These are phyloP conservation scores for Metrosideros polymorpha DNA, from an alignment of 441 rosid genomes.

Conservation along the genomic window DNA sequence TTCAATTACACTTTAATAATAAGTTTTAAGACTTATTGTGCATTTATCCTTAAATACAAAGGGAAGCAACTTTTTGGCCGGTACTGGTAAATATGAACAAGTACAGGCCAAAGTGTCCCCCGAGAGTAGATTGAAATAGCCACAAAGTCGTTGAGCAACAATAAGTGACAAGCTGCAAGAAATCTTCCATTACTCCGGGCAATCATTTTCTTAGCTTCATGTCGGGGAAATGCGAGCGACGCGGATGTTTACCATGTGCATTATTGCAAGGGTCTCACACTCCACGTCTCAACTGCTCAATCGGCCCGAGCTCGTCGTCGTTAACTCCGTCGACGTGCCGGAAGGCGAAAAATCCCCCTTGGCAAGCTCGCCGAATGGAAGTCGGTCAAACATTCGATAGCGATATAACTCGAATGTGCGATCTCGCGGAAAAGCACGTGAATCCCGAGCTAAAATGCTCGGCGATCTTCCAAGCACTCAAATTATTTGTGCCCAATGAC, in stretches of 20 bases:
- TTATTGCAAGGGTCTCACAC: neutral
- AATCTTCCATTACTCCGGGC: neutral
- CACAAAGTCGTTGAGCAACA: neutral
- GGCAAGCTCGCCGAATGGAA: neutral
- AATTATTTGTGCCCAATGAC: neutral
- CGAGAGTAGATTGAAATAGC: neutral
- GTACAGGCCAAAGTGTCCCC: neutral
- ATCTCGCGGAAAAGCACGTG: neutral
- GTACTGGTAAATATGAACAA: no score
- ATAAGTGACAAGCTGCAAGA: neutral
- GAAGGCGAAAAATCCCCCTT: neutral
- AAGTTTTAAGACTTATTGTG: no score
- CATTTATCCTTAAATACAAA: no score
- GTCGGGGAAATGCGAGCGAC: neutral
- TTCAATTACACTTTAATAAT: no score
- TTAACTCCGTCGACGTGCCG: neutral
- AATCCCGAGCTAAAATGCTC: neutral
- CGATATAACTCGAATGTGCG: neutral
- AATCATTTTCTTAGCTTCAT: neutral
- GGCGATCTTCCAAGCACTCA: neutral
- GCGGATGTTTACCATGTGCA: neutral
- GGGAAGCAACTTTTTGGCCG: no score
- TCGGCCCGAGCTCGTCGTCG: neutral
- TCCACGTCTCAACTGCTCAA: neutral
- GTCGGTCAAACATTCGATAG: accelerated